Percentiles rank a stretch among this genome's conserved stretches.
phyloP scores from a whole-genome alignment of 78 protist genomes.

The Salpingoeca rosetta region DNA sequence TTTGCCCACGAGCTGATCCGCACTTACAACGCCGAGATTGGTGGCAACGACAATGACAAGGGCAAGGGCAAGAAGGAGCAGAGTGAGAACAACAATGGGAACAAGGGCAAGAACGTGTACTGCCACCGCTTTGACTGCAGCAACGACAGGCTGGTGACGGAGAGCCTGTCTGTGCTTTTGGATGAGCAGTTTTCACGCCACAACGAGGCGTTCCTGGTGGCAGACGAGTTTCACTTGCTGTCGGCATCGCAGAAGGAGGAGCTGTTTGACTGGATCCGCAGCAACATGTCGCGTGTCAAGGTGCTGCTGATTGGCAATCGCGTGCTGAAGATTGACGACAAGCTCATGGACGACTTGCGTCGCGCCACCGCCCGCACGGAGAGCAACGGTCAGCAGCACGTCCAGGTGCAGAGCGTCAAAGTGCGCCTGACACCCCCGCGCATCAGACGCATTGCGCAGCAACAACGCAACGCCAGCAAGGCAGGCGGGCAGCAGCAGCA shows the following conservation, averaged over 20 bases:
- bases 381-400: not conserved
- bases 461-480: not conserved
- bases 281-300: not conserved
- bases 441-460: not conserved
- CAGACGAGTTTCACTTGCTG: slow-evolving; percentile 1
- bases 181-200: not conserved
- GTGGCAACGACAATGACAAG: too few species aligned
- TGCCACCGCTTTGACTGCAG: slow-evolving; percentile 1
- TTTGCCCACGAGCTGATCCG: not conserved
- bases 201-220: not conserved
- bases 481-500: too few species aligned
- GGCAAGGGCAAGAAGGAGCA: not conserved
- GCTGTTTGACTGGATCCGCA: not conserved
- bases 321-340: not conserved
- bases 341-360: not conserved
- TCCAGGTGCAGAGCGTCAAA: not conserved
- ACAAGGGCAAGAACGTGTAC: too few species aligned
- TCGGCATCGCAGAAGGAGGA: not conserved
- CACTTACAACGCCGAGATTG: too few species aligned
- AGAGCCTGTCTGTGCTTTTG: not conserved
- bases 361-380: not conserved
- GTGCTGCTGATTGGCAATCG: slow-evolving; percentile 7
- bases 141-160: not conserved
- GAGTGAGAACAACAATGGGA: too few species aligned
- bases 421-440: not conserved